These are phyloP conservation scores for Penicillium argentinense DNA, from an alignment of 495 filamentous ascomycete species.

Conservation along the genomic window DNA sequence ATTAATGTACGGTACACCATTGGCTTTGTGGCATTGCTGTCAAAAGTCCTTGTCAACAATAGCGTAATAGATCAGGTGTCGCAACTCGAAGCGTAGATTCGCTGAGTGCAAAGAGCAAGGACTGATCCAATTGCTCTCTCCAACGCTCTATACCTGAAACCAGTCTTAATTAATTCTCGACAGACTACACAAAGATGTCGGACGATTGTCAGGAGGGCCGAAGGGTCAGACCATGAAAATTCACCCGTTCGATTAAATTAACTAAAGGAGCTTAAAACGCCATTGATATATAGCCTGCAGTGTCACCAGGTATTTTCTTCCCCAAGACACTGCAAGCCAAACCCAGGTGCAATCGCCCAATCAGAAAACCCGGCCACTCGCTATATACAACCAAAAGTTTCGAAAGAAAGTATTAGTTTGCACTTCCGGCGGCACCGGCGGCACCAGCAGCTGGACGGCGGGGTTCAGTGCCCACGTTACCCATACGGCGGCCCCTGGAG, in stretches of 20 bases:
- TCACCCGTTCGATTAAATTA: background rate
- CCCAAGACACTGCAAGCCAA: constrained; percentile 6
- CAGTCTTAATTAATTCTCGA: no score
- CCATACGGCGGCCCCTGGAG: constrained; percentile 41
- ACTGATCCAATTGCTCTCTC: no score
- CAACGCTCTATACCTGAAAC: no score
- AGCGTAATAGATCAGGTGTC: no score
- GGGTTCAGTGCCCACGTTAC: constrained; percentile 30
- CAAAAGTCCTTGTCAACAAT: no score
- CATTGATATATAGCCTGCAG: background rate
- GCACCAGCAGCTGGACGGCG: constrained; percentile 23
- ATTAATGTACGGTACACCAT: no score
- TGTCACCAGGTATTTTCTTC: background rate
- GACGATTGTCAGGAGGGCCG: no score
- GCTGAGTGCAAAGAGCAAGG: no score
- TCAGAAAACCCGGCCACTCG: constrained; percentile 10
- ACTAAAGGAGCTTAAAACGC: background rate
- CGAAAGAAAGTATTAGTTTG: constrained; percentile 19
- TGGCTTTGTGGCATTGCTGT: no score
- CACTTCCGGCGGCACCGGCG: constrained; percentile 23
- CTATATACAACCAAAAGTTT: constrained; percentile 25
- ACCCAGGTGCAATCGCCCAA: constrained; percentile 15
- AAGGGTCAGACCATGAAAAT: no score
- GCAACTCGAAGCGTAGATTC: no score
- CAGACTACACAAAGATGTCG: no score